Evolutionary conservation across 495 filamentous ascomycete genomes (phyloP), one percentile per base, ranked within the genome.

Genomic region (Daldinia vernicosa): DNA sequence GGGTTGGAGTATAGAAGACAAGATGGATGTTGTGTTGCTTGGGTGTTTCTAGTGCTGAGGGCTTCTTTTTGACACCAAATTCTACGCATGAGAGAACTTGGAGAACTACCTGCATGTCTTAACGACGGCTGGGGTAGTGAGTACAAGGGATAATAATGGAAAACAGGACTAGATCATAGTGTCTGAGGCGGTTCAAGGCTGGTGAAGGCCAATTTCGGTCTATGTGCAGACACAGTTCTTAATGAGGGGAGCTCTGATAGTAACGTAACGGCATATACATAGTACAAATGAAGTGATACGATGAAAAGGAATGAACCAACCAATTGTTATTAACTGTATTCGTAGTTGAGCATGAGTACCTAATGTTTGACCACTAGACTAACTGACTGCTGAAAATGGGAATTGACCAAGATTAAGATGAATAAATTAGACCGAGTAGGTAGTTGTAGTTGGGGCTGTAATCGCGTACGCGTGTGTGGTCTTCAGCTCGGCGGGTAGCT

Each of bases 111-210:
- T n/a, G 35, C 45, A 67, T 74, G 74, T 74, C 71, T 76, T 58
- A 66, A 68, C 39, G 22, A 58, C 19, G 45, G 59, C 67, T 69
- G 60, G 71, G 58, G 59, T 54, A 47, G 56, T 39, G 56, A 35
- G 26, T 28, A 62, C 59, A 60, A 60, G 30, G 70, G 60, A 72
- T 60, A 39, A 51, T 12, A 26, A 61, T 65, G 66, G 60, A 63
- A 56, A 45, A 30, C 37, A 51, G 43, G 51, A 59, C 54, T 65
- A 55, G 60, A 70, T 47, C 37, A 65, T 14, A 28, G 60, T 63
- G 69, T 75, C 69, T 63, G 66, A 60, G 67, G 69, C 66, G 52
- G 66, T 52, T 30, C 47, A 70, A 72, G 62, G 60, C 39, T 68
- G 56, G 45, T 45, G 28, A 39, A 67, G 17, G 57, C 62, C 59